A percentile compares a stretch with the other conserved stretches of the same genome.
Conservation (phyloP, 2,329 filamentous ascomycete genomes). For the Diaporthe velutina region DNA sequence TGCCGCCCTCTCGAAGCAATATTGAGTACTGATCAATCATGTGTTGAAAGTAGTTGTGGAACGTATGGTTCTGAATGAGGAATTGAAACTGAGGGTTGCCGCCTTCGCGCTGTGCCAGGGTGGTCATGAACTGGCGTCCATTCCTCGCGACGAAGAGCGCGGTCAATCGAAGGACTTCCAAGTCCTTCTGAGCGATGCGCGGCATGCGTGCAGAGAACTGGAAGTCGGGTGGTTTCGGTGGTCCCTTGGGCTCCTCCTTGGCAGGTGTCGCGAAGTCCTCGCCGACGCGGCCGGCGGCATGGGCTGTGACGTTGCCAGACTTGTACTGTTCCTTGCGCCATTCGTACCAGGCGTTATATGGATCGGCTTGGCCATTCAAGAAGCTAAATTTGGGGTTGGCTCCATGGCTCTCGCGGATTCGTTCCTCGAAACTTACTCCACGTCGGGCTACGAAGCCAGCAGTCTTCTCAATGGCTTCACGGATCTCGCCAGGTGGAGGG, state of each 20-base stretch:
- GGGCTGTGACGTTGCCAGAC: slow-evolving; percentile 82
- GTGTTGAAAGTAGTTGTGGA: slow-evolving; percentile 95
- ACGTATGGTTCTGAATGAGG: slow-evolving; percentile 91
- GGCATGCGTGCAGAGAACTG: slow-evolving; percentile 97
- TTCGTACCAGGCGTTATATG: slow-evolving; percentile 89
- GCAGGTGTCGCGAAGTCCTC: slow-evolving; percentile 67
- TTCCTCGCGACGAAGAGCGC: slow-evolving; percentile 94
- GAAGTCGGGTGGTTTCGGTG: slow-evolving; percentile 87
- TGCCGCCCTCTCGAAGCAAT: slow-evolving; percentile 76
- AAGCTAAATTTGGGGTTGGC: slow-evolving; percentile 94
- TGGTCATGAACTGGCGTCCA: slow-evolving; percentile 91
- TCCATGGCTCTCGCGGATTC: slow-evolving; percentile 86
- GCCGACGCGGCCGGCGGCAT: slow-evolving; percentile 80
- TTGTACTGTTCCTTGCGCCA: slow-evolving; percentile 92
- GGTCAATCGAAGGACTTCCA: slow-evolving; percentile 80
- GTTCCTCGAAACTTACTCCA: slow-evolving; percentile 80
- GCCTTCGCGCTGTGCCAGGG: slow-evolving; percentile 87
- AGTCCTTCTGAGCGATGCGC: slow-evolving; percentile 94
- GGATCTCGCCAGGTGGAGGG: slow-evolving; percentile 87
- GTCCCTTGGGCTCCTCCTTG: slow-evolving; percentile 81
- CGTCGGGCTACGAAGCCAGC: slow-evolving; percentile 88
- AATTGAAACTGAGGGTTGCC: slow-evolving; percentile 98
- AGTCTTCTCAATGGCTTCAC: slow-evolving; percentile 89
- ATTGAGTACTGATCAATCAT: slow-evolving; percentile 94
- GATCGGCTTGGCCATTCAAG: slow-evolving; percentile 81